These are phyloP conservation scores for Solanum chilense DNA, from an alignment of 257 asterid genomes.

Conservation along the genomic window DNA sequence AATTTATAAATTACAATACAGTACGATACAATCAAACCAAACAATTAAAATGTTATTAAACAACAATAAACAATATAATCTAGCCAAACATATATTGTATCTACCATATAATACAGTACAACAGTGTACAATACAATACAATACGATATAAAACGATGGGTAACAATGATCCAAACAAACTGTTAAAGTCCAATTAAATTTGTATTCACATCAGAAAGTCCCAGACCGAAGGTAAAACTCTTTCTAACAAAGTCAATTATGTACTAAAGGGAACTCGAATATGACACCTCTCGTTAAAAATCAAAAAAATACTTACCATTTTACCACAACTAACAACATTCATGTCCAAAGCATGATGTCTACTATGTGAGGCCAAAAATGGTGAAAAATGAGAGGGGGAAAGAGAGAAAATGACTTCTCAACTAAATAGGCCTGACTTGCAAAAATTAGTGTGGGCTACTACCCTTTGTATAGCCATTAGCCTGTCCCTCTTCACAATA, in stretches of 20 bases:
- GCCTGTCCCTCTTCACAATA: background rate
- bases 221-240: background rate
- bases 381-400: background rate
- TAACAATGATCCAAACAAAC: too few species aligned
- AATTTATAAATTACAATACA: too few species aligned
- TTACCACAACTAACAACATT: background rate
- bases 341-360: background rate
- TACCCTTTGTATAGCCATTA: background rate
- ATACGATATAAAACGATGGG: too few species aligned
- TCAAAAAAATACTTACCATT: background rate
- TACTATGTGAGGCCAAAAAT: slow-evolving; percentile 1
- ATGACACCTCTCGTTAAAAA: too few species aligned
- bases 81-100: too few species aligned
- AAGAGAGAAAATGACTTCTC: slow-evolving; percentile 41
- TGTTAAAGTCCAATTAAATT: background rate
- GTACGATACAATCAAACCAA: too few species aligned
- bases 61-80: too few species aligned
- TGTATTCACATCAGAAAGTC: background rate
- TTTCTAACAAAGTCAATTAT: too few species aligned
- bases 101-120: too few species aligned
- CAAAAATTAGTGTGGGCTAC: slow-evolving; percentile 26
- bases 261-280: too few species aligned
- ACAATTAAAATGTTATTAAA: too few species aligned
- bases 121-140: too few species aligned
- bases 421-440: slow-evolving; percentile 32